Percentiles rank a stretch among this genome's conserved stretches.
Conservation (phyloP, 495 filamentous ascomycete species). For the Cladorrhinum samala region DNA sequence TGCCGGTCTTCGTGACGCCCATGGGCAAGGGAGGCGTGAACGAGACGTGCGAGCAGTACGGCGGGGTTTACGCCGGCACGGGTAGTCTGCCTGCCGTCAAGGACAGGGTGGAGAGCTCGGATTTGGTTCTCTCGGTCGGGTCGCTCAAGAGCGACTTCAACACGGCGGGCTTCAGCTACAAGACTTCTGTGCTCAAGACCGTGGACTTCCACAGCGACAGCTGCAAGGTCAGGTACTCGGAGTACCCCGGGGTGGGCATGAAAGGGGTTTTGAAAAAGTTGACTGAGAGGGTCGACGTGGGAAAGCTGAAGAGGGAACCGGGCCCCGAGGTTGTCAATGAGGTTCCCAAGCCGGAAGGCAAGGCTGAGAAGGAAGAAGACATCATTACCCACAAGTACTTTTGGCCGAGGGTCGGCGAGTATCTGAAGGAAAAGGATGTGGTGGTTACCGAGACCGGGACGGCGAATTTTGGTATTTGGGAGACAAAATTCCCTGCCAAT, state of each 20-base stretch:
- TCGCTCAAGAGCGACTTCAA: conserved; percentile 85
- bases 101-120: conserved; percentile 69
- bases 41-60: conserved; percentile 67
- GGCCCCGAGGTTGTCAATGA: conserved; percentile 49
- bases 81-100: conserved; percentile 67
- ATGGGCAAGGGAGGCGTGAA: conserved; percentile 90
- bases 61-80: conserved; percentile 80
- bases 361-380: too few species aligned
- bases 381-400: conserved; percentile 79
- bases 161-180: conserved; percentile 83
- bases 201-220: conserved; percentile 83
- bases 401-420: conserved; percentile 76
- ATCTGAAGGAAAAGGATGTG: conserved; percentile 68
- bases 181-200: conserved; percentile 70
- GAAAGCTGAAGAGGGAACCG: conserved; percentile 44
- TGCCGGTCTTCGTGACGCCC: conserved; percentile 82
- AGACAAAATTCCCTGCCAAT: conserved; percentile 70
- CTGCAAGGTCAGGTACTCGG: conserved; percentile 69
- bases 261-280: conserved; percentile 77
- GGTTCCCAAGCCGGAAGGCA: conserved; percentile 47
- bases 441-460: conserved; percentile 88
- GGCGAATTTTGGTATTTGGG: conserved; percentile 84
- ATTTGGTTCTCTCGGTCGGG: conserved; percentile 79
- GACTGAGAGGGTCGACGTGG: conserved; percentile 52
- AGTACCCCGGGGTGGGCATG: conserved; percentile 82